Base-by-base conservation (phyloP, 495 filamentous ascomycete genomes). In the Penicillium herquei region DNA sequence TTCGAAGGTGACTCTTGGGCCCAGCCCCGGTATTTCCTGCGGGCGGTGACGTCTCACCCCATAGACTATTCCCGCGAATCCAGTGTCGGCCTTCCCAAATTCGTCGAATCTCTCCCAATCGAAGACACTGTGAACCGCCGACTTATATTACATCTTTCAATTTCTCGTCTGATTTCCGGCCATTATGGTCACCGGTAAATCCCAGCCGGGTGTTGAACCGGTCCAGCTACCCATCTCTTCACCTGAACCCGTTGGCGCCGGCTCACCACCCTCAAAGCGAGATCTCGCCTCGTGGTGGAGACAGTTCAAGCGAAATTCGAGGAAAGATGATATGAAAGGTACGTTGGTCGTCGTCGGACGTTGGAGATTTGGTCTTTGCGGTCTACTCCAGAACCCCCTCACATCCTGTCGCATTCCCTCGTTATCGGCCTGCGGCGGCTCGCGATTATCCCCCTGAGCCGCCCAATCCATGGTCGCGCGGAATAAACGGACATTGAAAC, bases 221-320 rank as follows among this genome's bases (percentile, higher is more conserved):
- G 59, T 71, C 35, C 74, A 70, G 26, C 65, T 60, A 17, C 65
- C 69, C 39, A 59, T 62, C n/a, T 68, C 69, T 39, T 64, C 78
- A 12, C 56, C 70, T 9, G 57, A 68, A 40, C 76, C 67, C 16
- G 66, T 63, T 59, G 67, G 49, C 48, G 55, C 74, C 54, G 64
- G 65, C 52, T 85, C 87, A 37, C 84, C 87, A 9, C 86, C 90
- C 34, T 87, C 83, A 49, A 92, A 85, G 71, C 82, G 88, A 64
- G 90, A 95, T 63, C 76, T 96, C 52, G 86, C 89, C 62, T 90
- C 87, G 30, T 97, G 92, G 92, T 96, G 91, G 92, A 92, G 87
- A 72, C 81, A 83, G 47, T 96, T 97, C 75, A 91, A 89, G 72
- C 80, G 84, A 33, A 84, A 84, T 45, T 75, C 81, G 12, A 87